A percentile compares a stretch with the other conserved stretches of the same genome.
Evolutionary conservation across 768 basidiomycete genomes (phyloP).

Genomic region (Psilocybe sp.): DNA sequence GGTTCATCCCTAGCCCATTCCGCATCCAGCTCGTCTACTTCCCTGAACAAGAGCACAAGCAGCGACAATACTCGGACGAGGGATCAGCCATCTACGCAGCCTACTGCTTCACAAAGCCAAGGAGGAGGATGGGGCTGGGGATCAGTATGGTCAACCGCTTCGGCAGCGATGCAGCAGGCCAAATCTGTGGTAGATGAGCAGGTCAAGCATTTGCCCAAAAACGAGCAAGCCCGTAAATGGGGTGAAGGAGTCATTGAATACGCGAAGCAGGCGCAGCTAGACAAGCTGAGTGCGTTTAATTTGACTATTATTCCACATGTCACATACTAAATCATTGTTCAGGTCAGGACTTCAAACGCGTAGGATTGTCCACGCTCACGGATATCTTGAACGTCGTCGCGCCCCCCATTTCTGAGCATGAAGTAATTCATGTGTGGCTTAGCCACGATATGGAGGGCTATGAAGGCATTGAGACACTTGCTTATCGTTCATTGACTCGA

Average conservation of each 20-base stretch:
- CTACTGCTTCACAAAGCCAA: slow-evolving; percentile 10
- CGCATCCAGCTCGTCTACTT: slow-evolving; percentile 40
- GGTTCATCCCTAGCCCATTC: slow-evolving; percentile 37
- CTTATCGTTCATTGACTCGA: slow-evolving; percentile 81
- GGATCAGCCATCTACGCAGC: slow-evolving; percentile 18
- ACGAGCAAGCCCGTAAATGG: slow-evolving; percentile 88
- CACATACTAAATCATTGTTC: slow-evolving; percentile 2
- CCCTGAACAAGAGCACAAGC: slow-evolving; percentile 30
- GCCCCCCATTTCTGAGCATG: slow-evolving; percentile 97
- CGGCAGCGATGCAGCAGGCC: slow-evolving; percentile 84
- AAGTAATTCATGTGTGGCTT: slow-evolving; percentile 94
- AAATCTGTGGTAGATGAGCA: slow-evolving; percentile 88
- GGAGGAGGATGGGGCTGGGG: slow-evolving; percentile 74
- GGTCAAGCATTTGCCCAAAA: slow-evolving; percentile 82
- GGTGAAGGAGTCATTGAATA: slow-evolving; percentile 82
- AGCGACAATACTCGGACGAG: slow-evolving; percentile 16
- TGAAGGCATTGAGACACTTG: slow-evolving; percentile 91
- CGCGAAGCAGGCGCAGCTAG: slow-evolving; percentile 86
- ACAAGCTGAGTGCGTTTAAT: slow-evolving; percentile 70
- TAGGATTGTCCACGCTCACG: slow-evolving; percentile 83
- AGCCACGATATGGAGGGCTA: slow-evolving; percentile 97
- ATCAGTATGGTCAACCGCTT: slow-evolving; percentile 85
- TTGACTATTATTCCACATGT: background rate
- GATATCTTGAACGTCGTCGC: slow-evolving; percentile 96
- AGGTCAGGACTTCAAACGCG: slow-evolving; percentile 90